phyloP scores from a whole-genome alignment of 257 asterid genomes.

The Oldenlandia corymbosa region DNA sequence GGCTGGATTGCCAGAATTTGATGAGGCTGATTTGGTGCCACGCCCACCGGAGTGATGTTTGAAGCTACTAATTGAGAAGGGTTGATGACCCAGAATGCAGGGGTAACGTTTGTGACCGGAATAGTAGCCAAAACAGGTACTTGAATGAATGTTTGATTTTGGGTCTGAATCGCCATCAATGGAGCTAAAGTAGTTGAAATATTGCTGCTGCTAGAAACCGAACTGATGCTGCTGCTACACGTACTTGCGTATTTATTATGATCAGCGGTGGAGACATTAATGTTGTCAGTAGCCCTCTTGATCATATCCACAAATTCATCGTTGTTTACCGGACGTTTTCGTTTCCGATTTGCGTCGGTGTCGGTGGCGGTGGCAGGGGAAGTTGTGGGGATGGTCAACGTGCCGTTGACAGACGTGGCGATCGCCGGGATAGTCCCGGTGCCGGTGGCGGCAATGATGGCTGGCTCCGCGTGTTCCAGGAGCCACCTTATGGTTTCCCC shows the following conservation, averaged over 20 bases:
- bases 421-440: constrained; percentile 71
- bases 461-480: constrained; percentile 58
- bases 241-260: constrained; percentile 22
- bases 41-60: not conserved
- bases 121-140: constrained; percentile 39
- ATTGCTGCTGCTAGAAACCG: constrained; percentile 11
- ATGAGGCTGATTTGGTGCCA: constrained; percentile 40
- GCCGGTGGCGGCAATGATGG: constrained; percentile 65
- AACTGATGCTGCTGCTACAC: constrained; percentile 23
- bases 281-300: too few species aligned
- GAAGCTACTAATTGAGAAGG: constrained; percentile 2
- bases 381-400: constrained; percentile 48
- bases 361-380: constrained; percentile 4
- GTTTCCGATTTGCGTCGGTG: constrained; percentile 24
- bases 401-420: constrained; percentile 62
- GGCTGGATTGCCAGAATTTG: constrained; percentile 50
- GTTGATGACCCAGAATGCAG: constrained; percentile 35
- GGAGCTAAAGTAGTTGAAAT: constrained; percentile 46
- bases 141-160: constrained; percentile 17
- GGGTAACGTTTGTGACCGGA: constrained; percentile 33
- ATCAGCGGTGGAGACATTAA: constrained; percentile 7
- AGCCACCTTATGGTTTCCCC: constrained; percentile 82
- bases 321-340: constrained; percentile 16
- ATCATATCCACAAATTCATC: not conserved
- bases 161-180: constrained; percentile 44